Evolutionary conservation across 1,139 yeast species (phyloP), one percentile per base, ranked within the genome.

Genomic region (Blastobotrys buckinghamii): DNA sequence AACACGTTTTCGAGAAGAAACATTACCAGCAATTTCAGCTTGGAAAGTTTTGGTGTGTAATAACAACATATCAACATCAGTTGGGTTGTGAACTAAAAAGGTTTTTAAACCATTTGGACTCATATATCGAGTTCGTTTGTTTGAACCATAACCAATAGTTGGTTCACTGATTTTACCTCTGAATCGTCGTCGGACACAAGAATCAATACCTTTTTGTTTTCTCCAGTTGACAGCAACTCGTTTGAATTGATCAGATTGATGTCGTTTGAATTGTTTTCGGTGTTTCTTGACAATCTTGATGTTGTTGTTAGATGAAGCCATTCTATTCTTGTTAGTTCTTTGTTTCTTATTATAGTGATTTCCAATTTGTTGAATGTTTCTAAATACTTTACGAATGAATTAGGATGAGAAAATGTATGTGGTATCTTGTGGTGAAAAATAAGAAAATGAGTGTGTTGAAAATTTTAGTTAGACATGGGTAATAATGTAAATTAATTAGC

Each of bases 191-290:
- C 97, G 90, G 75, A 90, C 97, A 79, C 90, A 84, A 68, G 97
- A 90, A 82, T 94, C 99, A 73, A 94, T 94, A 92, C 99, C 99
- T 88, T 90, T 92, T 81, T 94, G 98, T 81, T 92, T 92, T 88
- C 99, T 92, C 98, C 98, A 94, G 83, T 84, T 84, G 79, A 88
- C 97, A 30, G 38, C 10, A 66, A 92, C 97, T 78, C 98, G 90
- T 82, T 82, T 82, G 80, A 88, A 92, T 79, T 97, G 89, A 86
- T 94, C 99, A 76, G 97, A 89, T 82, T 94, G 98, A 77, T 92
- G 97, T 82, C 99, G 89, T 92, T 89, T 92, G 88, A 94, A 94
- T 84, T 85, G 85, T 75, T 90, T 76, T 47, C 59, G 56, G 87
- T 89, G 94, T 90, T 94, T 94, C 92, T 94, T 94, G 77, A 92